Evolutionary conservation across 2,329 filamentous ascomycete species (phyloP).

Genomic region (Apiospora sp.): DNA sequence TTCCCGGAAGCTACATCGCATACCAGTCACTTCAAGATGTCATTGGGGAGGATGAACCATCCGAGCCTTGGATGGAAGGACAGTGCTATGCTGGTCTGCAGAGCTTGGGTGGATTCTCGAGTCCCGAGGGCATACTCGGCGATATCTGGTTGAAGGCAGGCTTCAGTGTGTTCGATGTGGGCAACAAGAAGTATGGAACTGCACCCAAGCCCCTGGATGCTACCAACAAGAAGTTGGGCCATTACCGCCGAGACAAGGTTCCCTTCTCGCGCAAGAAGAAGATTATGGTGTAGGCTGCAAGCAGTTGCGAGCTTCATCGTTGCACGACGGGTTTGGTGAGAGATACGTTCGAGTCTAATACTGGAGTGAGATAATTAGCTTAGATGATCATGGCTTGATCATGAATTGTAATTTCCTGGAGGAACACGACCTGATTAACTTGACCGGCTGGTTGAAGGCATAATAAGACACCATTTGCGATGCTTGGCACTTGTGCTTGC

Average conservation of each 20-base stretch:
- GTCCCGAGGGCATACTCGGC: slow-evolving; percentile 74
- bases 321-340: not conserved
- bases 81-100: slow-evolving; percentile 82
- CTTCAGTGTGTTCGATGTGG: slow-evolving; percentile 75
- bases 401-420: not conserved
- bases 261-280: slow-evolving; percentile 23
- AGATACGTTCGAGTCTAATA: not conserved
- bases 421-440: not conserved
- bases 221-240: slow-evolving; percentile 11
- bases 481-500: not conserved
- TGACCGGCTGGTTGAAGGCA: not conserved
- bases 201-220: slow-evolving; percentile 49
- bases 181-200: slow-evolving; percentile 53
- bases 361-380: not conserved
- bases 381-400: slow-evolving; percentile 5
- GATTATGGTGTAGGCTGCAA: slow-evolving; percentile 7
- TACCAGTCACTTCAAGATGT: slow-evolving; percentile 60
- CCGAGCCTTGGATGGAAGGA: not conserved
- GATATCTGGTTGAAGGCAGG: slow-evolving; percentile 82
- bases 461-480: slow-evolving; percentile 6
- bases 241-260: slow-evolving; percentile 15
- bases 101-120: slow-evolving; percentile 51
- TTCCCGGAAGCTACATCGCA: slow-evolving; percentile 63
- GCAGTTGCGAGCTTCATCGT: not conserved
- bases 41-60: slow-evolving; percentile 43